Conservation (phyloP, 148 eudicot species). For the Persicaria maculosa region DNA sequence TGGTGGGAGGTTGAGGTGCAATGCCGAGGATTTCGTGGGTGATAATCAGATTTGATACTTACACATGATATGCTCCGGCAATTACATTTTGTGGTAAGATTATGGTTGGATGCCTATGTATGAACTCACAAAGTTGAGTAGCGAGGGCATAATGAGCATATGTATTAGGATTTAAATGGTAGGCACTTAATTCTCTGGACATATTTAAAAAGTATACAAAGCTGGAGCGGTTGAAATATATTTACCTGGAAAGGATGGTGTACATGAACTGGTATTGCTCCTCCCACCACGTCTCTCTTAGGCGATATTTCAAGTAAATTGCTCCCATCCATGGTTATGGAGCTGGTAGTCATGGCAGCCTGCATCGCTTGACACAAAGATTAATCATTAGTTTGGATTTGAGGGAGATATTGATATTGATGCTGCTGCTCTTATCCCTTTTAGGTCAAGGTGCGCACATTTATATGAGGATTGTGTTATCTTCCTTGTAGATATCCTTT, state of each 20-base stretch:
- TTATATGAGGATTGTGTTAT: constrained; percentile 61
- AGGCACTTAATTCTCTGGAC: not conserved
- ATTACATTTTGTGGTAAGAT: not conserved
- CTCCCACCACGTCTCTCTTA: constrained; percentile 32
- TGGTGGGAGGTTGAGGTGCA: constrained; percentile 48
- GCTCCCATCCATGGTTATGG: constrained; percentile 71
- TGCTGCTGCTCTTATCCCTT: constrained; percentile 97
- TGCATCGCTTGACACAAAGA: constrained; percentile 58
- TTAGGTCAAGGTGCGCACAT: constrained; percentile 98
- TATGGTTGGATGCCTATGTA: not conserved
- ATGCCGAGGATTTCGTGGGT: constrained; percentile 15
- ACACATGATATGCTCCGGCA: not conserved
- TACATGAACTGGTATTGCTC: constrained; percentile 37
- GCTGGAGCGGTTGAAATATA: constrained; percentile 11
- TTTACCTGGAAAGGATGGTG: constrained; percentile 18
- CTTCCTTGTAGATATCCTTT: constrained; percentile 43
- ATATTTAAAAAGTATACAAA: not conserved
- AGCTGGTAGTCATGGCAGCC: constrained; percentile 80
- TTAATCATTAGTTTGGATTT: constrained; percentile 37
- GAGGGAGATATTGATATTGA: constrained; percentile 49
- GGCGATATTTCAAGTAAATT: constrained; percentile 32
- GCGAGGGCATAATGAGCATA: not conserved
- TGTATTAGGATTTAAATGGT: not conserved
- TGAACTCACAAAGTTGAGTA: not conserved
- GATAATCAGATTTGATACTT: constrained; percentile 1